Evolutionary conservation across 2,329 filamentous ascomycete genomes (phyloP).

Genomic region (Grosmannia penicillata): DNA sequence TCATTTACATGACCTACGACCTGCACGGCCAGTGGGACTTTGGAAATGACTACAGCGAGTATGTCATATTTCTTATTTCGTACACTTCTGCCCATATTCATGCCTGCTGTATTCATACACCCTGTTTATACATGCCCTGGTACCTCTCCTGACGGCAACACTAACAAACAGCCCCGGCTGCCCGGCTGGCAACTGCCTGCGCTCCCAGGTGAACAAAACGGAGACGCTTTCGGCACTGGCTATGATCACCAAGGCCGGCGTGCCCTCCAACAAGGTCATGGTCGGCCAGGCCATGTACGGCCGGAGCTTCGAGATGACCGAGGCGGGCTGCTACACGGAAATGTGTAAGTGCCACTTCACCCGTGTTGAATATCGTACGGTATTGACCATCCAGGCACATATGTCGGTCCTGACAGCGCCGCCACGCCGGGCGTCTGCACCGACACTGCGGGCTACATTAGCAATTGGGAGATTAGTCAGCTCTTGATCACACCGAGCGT

Average conservation of each 20-base stretch:
- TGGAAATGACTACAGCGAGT: constrained; percentile 6
- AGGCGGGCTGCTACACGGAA: constrained; percentile 14
- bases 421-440: constrained; percentile 21
- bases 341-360: too few relatives aligned
- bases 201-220: constrained; percentile 22
- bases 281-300: constrained; percentile 20
- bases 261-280: constrained; percentile 15
- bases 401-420: constrained; percentile 15
- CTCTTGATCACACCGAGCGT: neutral
- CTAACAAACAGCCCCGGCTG: too few relatives aligned
- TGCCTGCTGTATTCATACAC: too few relatives aligned
- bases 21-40: constrained; percentile 25
- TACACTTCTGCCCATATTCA: too few relatives aligned
- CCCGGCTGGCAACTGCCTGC: constrained; percentile 15
- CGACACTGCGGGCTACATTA: constrained; percentile 20
- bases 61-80: too few relatives aligned
- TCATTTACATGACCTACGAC: constrained; percentile 21
- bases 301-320: constrained; percentile 18
- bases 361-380: too few relatives aligned
- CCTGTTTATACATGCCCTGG: too few relatives aligned
- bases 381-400: too few relatives aligned
- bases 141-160: too few relatives aligned
- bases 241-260: constrained; percentile 23
- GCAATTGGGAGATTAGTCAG: constrained; percentile 21
- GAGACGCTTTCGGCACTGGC: constrained; percentile 18